Percentiles rank a stretch among this genome's conserved stretches.
phyloP scores from a whole-genome alignment of 2,329 filamentous ascomycete species.

The Diatrype stigma region DNA sequence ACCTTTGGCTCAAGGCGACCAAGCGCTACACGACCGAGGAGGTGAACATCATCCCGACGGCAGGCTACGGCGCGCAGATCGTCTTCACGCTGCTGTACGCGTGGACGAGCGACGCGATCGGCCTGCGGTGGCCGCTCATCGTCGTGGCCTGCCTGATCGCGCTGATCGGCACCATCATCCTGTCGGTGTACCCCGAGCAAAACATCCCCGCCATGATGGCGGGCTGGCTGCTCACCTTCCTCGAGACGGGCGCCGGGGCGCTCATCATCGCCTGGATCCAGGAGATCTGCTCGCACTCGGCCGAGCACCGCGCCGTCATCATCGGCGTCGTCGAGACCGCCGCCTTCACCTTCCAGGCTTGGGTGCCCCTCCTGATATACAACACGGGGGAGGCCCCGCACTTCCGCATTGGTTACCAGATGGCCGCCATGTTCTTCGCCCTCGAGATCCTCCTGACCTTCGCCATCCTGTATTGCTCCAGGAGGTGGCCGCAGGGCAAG shows the following conservation, averaged over 20 bases:
- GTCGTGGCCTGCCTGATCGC: conserved; percentile 41
- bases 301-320: conserved; percentile 45
- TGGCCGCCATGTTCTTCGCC: conserved; percentile 14
- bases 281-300: conserved; percentile 39
- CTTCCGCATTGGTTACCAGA: conserved; percentile 34
- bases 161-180: conserved; percentile 29
- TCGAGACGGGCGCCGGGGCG: conserved; percentile 30
- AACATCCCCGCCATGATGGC: conserved; percentile 31
- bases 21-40: conserved; percentile 31
- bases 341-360: conserved; percentile 40
- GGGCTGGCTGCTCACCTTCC: conserved; percentile 33
- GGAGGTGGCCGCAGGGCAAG: conserved; percentile 5
- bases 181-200: conserved; percentile 30
- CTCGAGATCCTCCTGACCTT: conserved; percentile 12
- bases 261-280: conserved; percentile 43
- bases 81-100: conserved; percentile 49
- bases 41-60: conserved; percentile 49
- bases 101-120: conserved; percentile 48
- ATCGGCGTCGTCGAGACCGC: conserved; percentile 44
- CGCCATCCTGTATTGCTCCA: conserved; percentile 9
- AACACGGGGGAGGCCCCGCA: conserved; percentile 32
- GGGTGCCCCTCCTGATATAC: conserved; percentile 37
- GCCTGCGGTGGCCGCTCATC: conserved; percentile 50
- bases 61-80: conserved; percentile 34
- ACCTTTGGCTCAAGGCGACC: conserved; percentile 30